Evolutionary conservation across 192 early-diverging fungal species (phyloP).

Genomic region (Gaertneriomyces semiglobifer): DNA sequence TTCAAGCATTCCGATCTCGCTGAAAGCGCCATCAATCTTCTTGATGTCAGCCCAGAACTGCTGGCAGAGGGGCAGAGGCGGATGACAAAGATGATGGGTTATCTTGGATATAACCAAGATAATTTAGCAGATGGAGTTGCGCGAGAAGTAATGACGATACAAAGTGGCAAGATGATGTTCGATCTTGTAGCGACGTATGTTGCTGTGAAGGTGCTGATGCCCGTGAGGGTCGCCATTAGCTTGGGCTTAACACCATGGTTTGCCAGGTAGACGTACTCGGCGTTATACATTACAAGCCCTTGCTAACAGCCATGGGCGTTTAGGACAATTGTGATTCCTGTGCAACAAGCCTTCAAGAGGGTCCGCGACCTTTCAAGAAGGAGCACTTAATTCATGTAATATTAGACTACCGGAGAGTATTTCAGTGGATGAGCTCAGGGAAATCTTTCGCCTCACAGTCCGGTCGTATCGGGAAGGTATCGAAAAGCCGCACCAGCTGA

Average conservation of each 20-base stretch:
- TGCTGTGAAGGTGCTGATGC: conserved; percentile 73
- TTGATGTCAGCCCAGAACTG: conserved; percentile 16
- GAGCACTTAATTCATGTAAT: too few species aligned
- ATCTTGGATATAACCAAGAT: conserved; percentile 49
- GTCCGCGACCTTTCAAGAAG: too few species aligned
- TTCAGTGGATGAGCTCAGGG: too few species aligned
- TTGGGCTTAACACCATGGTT: conserved; percentile 47
- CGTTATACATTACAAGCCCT: too few species aligned
- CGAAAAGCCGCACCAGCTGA: too few species aligned
- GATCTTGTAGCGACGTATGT: conserved; percentile 78
- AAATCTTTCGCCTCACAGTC: too few species aligned
- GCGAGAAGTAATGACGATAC: conserved; percentile 6
- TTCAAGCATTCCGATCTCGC: conserved; percentile 51
- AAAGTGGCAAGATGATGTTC: conserved; percentile 48
- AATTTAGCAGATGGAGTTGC: neutral
- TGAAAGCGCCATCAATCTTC: conserved; percentile 33
- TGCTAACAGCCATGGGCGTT: too few species aligned
- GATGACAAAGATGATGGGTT: conserved; percentile 51
- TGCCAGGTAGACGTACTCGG: conserved; percentile 38
- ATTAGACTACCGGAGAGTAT: too few species aligned
- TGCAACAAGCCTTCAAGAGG: too few species aligned
- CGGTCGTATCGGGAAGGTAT: too few species aligned
- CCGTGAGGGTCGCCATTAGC: conserved; percentile 55
- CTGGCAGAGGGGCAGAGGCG: conserved; percentile 43
- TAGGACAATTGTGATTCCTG: too few species aligned